Conservation (phyloP, 1,139 yeast species). For the Geotrichum klebahnii region DNA sequence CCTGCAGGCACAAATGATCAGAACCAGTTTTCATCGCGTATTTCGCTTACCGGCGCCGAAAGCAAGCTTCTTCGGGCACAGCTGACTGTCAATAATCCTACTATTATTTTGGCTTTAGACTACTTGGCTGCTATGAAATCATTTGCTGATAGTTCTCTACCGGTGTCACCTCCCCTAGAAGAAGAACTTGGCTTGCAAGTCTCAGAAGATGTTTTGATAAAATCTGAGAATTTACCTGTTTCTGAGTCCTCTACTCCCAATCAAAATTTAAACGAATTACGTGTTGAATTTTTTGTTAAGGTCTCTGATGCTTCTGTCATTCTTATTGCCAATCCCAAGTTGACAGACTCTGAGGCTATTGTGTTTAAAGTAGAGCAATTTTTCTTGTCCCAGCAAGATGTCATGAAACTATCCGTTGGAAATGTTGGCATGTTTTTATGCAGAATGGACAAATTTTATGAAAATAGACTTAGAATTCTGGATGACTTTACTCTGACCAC, state of each 20-base stretch:
- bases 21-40: conserved; percentile 64
- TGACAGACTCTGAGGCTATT: conserved; percentile 70
- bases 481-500: conserved; percentile 85
- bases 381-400: conserved; percentile 61
- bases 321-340: conserved; percentile 73
- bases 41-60: conserved; percentile 27
- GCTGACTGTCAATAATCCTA: conserved; percentile 74
- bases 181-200: conserved; percentile 8
- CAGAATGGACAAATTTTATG: conserved; percentile 62
- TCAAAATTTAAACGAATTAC: conserved; percentile 3
- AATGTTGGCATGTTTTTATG: conserved; percentile 85
- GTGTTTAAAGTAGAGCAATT: conserved; percentile 87
- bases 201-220: conserved; percentile 21
- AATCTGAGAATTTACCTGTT: conserved; percentile 13
- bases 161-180: conserved; percentile 21
- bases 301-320: conserved; percentile 74
- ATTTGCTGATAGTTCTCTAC: conserved; percentile 50
- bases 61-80: conserved; percentile 44
- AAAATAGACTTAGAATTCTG: conserved; percentile 61
- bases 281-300: conserved; percentile 56
- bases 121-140: conserved; percentile 71
- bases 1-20: conserved; percentile 60
- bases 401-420: conserved; percentile 63
- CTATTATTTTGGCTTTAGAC: conserved; percentile 75
- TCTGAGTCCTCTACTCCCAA: conserved; percentile 1